Evolutionary conservation across 495 filamentous ascomycete genomes (phyloP).

Genomic region (Xylaria intraflava): DNA sequence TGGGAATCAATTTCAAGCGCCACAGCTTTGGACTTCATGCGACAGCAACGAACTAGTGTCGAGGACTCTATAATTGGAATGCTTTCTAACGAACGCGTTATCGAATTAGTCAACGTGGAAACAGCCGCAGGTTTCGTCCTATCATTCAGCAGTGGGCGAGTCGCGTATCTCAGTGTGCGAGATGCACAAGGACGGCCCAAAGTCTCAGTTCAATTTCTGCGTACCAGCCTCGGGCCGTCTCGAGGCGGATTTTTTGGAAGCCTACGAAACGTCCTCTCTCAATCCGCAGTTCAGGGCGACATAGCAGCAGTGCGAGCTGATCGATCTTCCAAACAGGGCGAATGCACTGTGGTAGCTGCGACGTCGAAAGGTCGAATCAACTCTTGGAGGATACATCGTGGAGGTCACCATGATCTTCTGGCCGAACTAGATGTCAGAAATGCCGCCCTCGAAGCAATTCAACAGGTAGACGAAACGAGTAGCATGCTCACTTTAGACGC

Average conservation of each 20-base stretch:
- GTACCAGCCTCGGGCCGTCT: slow-evolving; percentile 44
- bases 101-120: slow-evolving; percentile 71
- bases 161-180: slow-evolving; percentile 76
- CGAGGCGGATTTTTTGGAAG: slow-evolving; percentile 65
- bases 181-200: slow-evolving; percentile 79
- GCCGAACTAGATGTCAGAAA: slow-evolving; percentile 40
- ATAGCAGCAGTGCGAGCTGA: slow-evolving; percentile 70
- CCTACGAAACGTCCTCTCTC: slow-evolving; percentile 62
- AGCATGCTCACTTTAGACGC: slow-evolving; percentile 27
- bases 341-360: slow-evolving; percentile 73
- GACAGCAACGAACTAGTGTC: slow-evolving; percentile 69
- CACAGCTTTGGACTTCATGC: slow-evolving; percentile 64
- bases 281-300: slow-evolving; percentile 60
- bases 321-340: slow-evolving; percentile 62
- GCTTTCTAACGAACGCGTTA: slow-evolving; percentile 69
- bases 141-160: slow-evolving; percentile 72
- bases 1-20: slow-evolving; percentile 92
- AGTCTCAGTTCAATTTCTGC: slow-evolving; percentile 68
- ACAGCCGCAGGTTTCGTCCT: slow-evolving; percentile 76
- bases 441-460: slow-evolving; percentile 27
- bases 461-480: slow-evolving; percentile 23
- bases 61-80: slow-evolving; percentile 66
- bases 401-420: slow-evolving; percentile 56
- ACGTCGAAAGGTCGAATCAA: slow-evolving; percentile 69
- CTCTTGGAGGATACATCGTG: slow-evolving; percentile 80